Evolutionary conservation across 371 early-diverging fungal species (phyloP).

Genomic region (Gilbertella persicaria): DNA sequence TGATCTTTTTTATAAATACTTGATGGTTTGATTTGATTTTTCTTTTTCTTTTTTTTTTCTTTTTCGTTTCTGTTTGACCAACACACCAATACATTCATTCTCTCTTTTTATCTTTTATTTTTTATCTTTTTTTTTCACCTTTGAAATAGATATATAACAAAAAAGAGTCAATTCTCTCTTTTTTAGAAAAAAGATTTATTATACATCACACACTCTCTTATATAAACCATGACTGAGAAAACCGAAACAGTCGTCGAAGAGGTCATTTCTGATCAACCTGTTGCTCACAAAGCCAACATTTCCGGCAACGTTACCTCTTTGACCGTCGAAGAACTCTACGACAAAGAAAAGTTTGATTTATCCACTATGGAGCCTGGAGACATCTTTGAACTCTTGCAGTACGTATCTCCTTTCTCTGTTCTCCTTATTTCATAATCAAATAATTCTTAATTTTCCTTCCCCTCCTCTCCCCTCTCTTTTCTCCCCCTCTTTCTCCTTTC

Average conservation of each 20-base stretch:
- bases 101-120: conserved; percentile 7
- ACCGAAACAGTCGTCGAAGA: conserved; percentile 25
- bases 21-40: background rate
- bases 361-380: conserved; percentile 78
- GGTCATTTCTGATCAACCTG: conserved; percentile 22
- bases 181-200: background rate
- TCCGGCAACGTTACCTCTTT: conserved; percentile 60
- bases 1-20: conserved; percentile 3
- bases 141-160: conserved; percentile 3
- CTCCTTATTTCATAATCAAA: conserved; percentile 3
- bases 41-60: conserved; percentile 1
- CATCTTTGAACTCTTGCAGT: conserved; percentile 71
- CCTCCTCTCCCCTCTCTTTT: conserved; percentile 1
- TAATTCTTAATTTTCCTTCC: conserved; percentile 8
- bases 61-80: conserved; percentile 14
- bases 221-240: conserved; percentile 30
- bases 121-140: conserved; percentile 2
- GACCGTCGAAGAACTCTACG: conserved; percentile 74
- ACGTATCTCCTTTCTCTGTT: conserved; percentile 23
- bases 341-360: conserved; percentile 81
- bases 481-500: background rate
- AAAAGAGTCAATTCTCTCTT: conserved; percentile 11
- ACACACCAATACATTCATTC: conserved; percentile 11
- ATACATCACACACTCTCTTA: background rate
- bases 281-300: conserved; percentile 38